phyloP scores from a whole-genome alignment of 768 basidiomycete genomes.

The Sporobolomyces phaffii region DNA sequence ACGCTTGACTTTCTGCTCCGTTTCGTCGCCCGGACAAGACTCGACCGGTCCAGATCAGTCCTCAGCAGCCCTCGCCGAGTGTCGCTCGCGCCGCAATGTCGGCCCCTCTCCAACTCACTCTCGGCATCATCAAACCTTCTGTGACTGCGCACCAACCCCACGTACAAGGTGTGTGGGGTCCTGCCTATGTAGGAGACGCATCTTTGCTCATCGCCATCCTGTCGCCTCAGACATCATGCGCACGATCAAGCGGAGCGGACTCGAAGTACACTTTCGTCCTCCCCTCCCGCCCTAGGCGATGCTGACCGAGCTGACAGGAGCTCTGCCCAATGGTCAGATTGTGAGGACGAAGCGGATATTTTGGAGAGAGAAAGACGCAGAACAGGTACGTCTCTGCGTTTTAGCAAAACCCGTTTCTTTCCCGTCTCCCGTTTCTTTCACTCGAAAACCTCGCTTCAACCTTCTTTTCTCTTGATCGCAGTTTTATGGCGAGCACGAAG shows the following conservation, averaged over 20 bases:
- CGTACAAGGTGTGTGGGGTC: slow-evolving; percentile 35
- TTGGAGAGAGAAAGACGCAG: slow-evolving; percentile 35
- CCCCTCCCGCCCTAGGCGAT: no score
- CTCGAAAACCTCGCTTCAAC: no score
- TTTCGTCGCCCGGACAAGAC: no score
- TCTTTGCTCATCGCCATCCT: neutral
- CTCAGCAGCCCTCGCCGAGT: no score
- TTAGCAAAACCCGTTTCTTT: no score
- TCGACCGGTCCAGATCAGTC: no score
- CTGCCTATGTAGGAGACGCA: no score
- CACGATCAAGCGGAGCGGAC: slow-evolving; percentile 26
- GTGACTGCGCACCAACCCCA: slow-evolving; percentile 35
- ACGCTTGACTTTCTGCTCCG: no score
- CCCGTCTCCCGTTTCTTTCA: neutral
- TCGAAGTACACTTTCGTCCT: slow-evolving; percentile 13
- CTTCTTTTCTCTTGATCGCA: neutral
- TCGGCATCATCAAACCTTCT: slow-evolving; percentile 40
- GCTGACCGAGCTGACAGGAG: neutral
- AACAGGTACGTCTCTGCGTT: slow-evolving; percentile 15
- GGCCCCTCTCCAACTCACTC: slow-evolving; percentile 35
- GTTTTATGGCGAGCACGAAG: slow-evolving; percentile 41
- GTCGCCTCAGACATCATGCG: slow-evolving; percentile 29
- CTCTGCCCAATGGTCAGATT: slow-evolving; percentile 22
- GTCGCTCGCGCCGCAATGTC: slow-evolving; percentile 6
- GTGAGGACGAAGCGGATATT: slow-evolving; percentile 36